Evolutionary conservation across 768 basidiomycete species (phyloP).

Genomic region (Russula griseocarnosa): DNA sequence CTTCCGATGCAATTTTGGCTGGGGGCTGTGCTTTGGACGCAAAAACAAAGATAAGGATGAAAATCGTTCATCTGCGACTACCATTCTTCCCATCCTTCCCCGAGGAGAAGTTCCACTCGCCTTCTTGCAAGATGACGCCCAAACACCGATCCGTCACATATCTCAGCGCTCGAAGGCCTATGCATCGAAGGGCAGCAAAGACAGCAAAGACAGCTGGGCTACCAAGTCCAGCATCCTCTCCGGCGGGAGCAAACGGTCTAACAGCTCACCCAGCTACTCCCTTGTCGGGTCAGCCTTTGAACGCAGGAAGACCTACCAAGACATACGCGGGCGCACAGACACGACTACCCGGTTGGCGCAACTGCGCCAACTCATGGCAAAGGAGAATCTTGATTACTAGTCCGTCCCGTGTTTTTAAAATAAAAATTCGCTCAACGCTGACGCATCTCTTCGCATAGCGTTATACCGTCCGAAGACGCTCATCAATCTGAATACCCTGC

Average conservation of each 20-base stretch:
- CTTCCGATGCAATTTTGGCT: conserved; percentile 17
- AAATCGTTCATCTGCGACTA: conserved; percentile 24
- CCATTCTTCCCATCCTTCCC: conserved; percentile 27
- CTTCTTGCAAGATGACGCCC: conserved; percentile 1
- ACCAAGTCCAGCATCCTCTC: conserved; percentile 25
- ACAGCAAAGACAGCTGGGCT: conserved; percentile 8
- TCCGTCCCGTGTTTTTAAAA: conserved; percentile 6
- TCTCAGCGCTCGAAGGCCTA: conserved; percentile 27
- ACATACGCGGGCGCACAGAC: conserved; percentile 28
- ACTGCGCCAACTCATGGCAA: conserved; percentile 28
- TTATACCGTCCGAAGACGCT: conserved; percentile 76
- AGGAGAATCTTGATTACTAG: conserved; percentile 29
- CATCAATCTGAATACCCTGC: conserved; percentile 83
- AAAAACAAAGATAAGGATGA: conserved; percentile 28
- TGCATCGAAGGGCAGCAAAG: conserved; percentile 15
- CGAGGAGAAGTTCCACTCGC: conserved; percentile 23
- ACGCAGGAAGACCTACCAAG: conserved; percentile 30
- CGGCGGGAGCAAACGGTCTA: conserved; percentile 21
- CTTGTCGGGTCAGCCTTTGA: conserved; percentile 30
- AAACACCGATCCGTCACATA: conserved; percentile 20
- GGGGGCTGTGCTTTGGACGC: conserved; percentile 25
- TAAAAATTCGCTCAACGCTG: background rate
- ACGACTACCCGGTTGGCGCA: conserved; percentile 26
- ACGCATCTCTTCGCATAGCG: conserved; percentile 38
- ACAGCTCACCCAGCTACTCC: conserved; percentile 23